Evolutionary conservation across 129 eudicot species (phyloP).

Genomic region (Cynara cardunculus): DNA sequence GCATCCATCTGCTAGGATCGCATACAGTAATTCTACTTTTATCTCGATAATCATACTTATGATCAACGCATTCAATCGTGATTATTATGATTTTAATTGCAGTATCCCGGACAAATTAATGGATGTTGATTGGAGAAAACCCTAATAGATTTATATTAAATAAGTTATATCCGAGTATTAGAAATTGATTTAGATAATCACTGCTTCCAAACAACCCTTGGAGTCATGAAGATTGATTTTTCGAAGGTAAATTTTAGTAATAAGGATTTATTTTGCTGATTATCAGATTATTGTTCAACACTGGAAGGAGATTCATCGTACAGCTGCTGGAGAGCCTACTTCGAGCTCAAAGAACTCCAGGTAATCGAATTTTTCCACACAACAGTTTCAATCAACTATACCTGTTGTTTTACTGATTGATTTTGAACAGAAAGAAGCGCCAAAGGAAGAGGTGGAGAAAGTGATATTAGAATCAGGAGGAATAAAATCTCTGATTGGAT

Average conservation of each 20-base stretch:
- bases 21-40: neutral
- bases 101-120: neutral
- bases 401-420: neutral
- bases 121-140: neutral
- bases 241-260: neutral
- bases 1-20: neutral
- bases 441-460: conserved; percentile 22
- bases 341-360: conserved; percentile 18
- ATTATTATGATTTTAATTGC: neutral
- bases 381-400: neutral
- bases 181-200: neutral
- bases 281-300: conserved; percentile 26
- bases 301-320: conserved; percentile 24
- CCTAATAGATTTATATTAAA: too few species aligned
- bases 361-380: neutral
- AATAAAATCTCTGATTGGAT: conserved; percentile 14
- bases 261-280: neutral
- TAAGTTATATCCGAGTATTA: neutral
- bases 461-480: conserved; percentile 28
- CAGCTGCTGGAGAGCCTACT: conserved; percentile 20
- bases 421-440: conserved; percentile 18
- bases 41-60: neutral
- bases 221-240: neutral
- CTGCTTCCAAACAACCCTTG: neutral
- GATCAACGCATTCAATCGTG: neutral